phyloP scores from a whole-genome alignment of 164 flowering plant genomes.

The Piper longum region DNA sequence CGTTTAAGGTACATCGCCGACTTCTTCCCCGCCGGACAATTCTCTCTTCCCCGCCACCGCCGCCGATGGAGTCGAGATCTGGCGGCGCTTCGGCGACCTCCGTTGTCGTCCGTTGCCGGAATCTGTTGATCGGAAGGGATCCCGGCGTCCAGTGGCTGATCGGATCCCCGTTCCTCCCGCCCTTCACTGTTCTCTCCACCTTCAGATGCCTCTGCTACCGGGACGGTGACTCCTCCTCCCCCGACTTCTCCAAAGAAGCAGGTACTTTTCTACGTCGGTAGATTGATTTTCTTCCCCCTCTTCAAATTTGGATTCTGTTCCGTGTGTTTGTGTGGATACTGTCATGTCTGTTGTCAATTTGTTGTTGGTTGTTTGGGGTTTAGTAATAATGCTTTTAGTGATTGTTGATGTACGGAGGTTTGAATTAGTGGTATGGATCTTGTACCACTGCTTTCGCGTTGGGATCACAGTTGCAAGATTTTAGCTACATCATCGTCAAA shows the following conservation, averaged over 20 bases:
- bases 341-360: background rate
- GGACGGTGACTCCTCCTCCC: constrained; percentile 24
- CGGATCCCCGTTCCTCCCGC: constrained; percentile 70
- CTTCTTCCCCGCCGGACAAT: no score
- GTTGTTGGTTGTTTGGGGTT: background rate
- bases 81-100: constrained; percentile 3
- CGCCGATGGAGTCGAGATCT: background rate
- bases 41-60: background rate
- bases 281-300: background rate
- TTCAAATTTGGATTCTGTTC: background rate
- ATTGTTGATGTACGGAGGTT: background rate
- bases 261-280: constrained; percentile 20
- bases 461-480: no score
- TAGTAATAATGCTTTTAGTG: background rate
- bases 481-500: no score
- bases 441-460: no score
- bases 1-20: no score
- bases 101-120: constrained; percentile 17
- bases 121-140: constrained; percentile 11
- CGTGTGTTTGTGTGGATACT: constrained; percentile 11
- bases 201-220: constrained; percentile 50
- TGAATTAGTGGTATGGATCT: background rate
- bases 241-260: constrained; percentile 51
- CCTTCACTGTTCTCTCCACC: constrained; percentile 44
- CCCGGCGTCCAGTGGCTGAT: constrained; percentile 69